Percentiles rank a stretch among this genome's conserved stretches.
Evolutionary conservation across 202 grass and related monocot genomes (phyloP).

Genomic region (Bolboschoenoplectus hybrid): DNA sequence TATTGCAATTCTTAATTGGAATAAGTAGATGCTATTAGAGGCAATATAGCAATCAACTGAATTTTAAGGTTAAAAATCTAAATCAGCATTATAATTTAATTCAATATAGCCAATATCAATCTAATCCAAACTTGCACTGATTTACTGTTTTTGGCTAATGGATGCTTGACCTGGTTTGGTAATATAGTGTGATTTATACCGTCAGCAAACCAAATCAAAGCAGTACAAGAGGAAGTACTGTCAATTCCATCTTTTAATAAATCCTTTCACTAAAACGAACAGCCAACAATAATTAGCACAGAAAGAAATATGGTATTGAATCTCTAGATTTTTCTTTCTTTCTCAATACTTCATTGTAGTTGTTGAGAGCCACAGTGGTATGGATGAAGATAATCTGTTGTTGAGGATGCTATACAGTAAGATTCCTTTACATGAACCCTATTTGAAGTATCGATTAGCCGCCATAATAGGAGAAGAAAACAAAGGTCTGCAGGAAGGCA

Average conservation of each 20-base stretch:
- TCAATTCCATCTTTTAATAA: not conserved
- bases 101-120: not conserved
- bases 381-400: conserved; percentile 59
- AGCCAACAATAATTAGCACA: not conserved
- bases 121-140: not conserved
- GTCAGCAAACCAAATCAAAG: not conserved
- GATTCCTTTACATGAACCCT: conserved; percentile 64
- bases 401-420: conserved; percentile 62
- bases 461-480: conserved; percentile 50
- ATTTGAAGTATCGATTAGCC: conserved; percentile 51
- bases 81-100: not conserved
- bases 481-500: conserved; percentile 64
- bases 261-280: not conserved
- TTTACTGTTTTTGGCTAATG: not conserved
- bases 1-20: not conserved
- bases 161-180: not conserved
- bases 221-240: not conserved
- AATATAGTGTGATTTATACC: not conserved
- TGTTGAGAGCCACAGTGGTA: conserved; percentile 52
- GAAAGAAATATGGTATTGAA: not conserved
- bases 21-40: not conserved
- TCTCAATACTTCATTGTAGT: conserved; percentile 47
- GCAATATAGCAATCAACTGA: not conserved
- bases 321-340: not conserved
- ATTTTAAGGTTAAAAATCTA: conserved; percentile 1